Percentiles rank a stretch among this genome's conserved stretches.
These are phyloP conservation scores for Saccharum officinarum DNA, from an alignment of 176 grass and related monocot species.

Conservation along the genomic window DNA sequence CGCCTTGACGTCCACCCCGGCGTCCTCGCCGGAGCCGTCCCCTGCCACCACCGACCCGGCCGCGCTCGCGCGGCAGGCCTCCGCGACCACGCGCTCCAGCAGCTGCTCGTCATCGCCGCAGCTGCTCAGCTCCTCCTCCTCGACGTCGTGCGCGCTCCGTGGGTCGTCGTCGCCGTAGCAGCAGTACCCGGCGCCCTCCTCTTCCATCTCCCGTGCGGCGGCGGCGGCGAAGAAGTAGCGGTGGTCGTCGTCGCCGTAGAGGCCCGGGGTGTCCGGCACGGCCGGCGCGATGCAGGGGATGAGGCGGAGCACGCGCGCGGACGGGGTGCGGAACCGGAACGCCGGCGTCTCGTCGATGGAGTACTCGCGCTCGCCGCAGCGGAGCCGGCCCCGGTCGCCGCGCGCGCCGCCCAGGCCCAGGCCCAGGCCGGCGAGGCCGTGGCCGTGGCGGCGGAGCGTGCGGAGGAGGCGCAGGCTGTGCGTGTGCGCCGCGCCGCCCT, in stretches of 20 bases:
- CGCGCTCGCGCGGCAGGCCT: constrained; percentile 28
- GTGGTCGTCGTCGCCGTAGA: constrained; percentile 49
- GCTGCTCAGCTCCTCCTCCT: background rate
- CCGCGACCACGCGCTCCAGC: constrained; percentile 20
- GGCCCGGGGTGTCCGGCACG: constrained; percentile 38
- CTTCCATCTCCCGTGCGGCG: background rate
- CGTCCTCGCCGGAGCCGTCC: constrained; percentile 11
- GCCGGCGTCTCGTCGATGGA: constrained; percentile 84
- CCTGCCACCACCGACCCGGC: background rate
- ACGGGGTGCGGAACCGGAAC: constrained; percentile 71
- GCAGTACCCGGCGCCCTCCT: background rate
- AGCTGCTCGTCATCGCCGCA: constrained; percentile 7
- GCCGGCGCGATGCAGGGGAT: constrained; percentile 68
- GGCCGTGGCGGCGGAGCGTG: constrained; percentile 42
- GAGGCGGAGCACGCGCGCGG: constrained; percentile 55
- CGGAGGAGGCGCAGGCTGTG: constrained; percentile 62
- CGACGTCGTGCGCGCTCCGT: background rate
- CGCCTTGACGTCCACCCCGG: constrained; percentile 71
- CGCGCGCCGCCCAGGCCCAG: background rate
- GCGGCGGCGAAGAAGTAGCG: constrained; percentile 40
- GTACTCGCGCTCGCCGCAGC: constrained; percentile 69
- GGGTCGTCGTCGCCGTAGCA: background rate
- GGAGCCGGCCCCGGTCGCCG: constrained; percentile 25
- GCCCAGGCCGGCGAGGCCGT: background rate
- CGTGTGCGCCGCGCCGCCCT: constrained; percentile 32